Base-by-base conservation (phyloP, 495 filamentous ascomycete genomes). In the Aspergillus mulundensis region DNA sequence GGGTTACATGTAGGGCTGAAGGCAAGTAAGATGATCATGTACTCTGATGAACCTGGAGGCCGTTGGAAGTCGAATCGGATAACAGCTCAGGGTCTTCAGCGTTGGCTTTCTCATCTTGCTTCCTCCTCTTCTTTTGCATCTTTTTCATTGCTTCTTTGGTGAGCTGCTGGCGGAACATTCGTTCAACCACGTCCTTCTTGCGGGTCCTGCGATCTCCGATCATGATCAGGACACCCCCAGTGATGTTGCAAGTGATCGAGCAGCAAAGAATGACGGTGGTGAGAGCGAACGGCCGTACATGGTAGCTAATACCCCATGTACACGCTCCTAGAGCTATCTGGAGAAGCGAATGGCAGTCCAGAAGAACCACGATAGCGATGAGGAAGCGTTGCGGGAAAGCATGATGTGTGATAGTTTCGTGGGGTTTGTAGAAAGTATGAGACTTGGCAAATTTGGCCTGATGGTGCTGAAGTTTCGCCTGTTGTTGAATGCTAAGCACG, bases 361-460 rank as follows among this genome's bases (percentile, higher is more conserved):
- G 75, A n/a, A 93, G 68, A 18, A 87, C 75, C 3, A 90, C 84
- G 36, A 90, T 81, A 36, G 87, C 79, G 39, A 91, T 73, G 25
- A 91, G 80, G 18, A 89, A 71, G 34, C 81, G 79, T 7, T 88
- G 74, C 0, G 89, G 88, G 61, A 91, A 93, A 7, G 89, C 88
- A 62, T 85, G 79, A 62, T 93, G 89, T 2, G 88, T 91, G 38
- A 80, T 70, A 0, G 88, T 91, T 71, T 91, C 89, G 70, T 93
- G 87, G 0, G 89, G 89, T 64, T 89, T 89, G 75, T 91, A 93
- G 69, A 90, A 93, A 1, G 87, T 88, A 63, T 93, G 89, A 0
- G 84, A 87, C 49, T 83, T 87, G 59, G 84, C 75, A 57, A 91
- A 86, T 61, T 90, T 91, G 30, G 71, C 77, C 60, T 90, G 86